Percentiles rank a stretch among this genome's conserved stretches.
Conservation (phyloP, 768 basidiomycete genomes). For the Serendipita indica region DNA sequence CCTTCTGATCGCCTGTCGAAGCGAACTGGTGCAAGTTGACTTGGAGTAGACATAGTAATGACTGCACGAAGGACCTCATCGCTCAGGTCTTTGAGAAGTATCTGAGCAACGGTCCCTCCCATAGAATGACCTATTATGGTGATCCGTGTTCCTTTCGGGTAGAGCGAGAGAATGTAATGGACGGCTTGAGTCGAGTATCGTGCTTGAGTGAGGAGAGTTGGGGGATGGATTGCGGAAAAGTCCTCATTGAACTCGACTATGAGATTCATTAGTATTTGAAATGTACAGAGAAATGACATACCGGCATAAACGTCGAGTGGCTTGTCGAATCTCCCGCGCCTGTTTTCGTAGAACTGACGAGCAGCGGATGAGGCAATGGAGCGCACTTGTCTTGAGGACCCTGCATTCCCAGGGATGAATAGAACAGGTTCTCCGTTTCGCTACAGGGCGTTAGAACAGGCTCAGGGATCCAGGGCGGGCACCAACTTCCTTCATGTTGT, state of each 20-base stretch:
- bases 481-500: conserved; percentile 52
- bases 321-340: conserved; percentile 36
- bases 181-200: conserved; percentile 58
- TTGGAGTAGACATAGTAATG: conserved; percentile 95
- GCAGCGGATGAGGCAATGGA: conserved; percentile 88
- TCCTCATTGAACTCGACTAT: conserved; percentile 95
- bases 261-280: not conserved
- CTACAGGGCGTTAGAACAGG: conserved; percentile 15
- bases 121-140: conserved; percentile 89
- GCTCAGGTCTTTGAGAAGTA: conserved; percentile 49
- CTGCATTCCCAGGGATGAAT: conserved; percentile 95
- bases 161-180: conserved; percentile 62
- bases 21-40: conserved; percentile 72
- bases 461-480: conserved; percentile 12
- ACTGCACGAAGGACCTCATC: conserved; percentile 43
- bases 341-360: conserved; percentile 54
- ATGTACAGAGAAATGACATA: conserved; percentile 23
- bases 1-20: conserved; percentile 67
- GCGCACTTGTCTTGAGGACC: conserved; percentile 83
- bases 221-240: conserved; percentile 85
- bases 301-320: conserved; percentile 79
- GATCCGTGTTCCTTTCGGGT: conserved; percentile 47
- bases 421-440: conserved; percentile 64
- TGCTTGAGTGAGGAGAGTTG: conserved; percentile 72
- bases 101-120: conserved; percentile 85